Evolutionary conservation across 768 basidiomycete species (phyloP).

Genomic region (Chlorophyllum brunneum): DNA sequence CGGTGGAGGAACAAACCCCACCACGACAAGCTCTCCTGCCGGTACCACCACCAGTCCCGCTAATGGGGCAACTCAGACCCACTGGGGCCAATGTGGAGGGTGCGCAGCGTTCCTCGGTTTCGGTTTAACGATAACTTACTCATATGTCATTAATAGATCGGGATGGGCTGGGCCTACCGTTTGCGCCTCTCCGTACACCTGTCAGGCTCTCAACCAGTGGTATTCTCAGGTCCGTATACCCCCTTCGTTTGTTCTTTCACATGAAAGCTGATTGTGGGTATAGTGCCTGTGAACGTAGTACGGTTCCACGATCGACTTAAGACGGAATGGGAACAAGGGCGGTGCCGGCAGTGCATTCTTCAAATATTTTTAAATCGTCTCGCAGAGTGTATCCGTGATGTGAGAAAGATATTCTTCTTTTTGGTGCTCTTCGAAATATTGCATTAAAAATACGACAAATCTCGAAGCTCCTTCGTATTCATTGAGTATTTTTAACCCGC

Average conservation of each 20-base stretch:
- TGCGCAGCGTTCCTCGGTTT: conserved; percentile 12
- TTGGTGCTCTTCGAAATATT: background rate
- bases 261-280: conserved; percentile 7
- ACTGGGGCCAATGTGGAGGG: conserved; percentile 31
- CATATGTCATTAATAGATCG: conserved; percentile 15
- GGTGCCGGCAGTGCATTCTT: background rate
- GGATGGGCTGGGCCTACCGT: conserved; percentile 26
- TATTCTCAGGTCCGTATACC: conserved; percentile 21
- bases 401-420: background rate
- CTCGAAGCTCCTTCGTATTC: background rate
- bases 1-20: conserved; percentile 14
- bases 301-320: conserved; percentile 3
- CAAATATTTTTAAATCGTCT: background rate
- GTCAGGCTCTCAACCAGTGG: conserved; percentile 16
- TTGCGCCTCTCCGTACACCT: conserved; percentile 23
- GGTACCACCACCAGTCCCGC: conserved; percentile 16
- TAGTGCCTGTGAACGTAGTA: conserved; percentile 5
- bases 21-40: conserved; percentile 12
- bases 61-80: conserved; percentile 18
- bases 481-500: conserved; percentile 14
- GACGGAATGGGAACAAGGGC: conserved; percentile 6
- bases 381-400: background rate
- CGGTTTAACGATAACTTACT: conserved; percentile 1
- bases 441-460: background rate
- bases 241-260: background rate